Evolutionary conservation across 495 filamentous ascomycete genomes (phyloP).

Genomic region (Hyphodiscus hymeniophilus): DNA sequence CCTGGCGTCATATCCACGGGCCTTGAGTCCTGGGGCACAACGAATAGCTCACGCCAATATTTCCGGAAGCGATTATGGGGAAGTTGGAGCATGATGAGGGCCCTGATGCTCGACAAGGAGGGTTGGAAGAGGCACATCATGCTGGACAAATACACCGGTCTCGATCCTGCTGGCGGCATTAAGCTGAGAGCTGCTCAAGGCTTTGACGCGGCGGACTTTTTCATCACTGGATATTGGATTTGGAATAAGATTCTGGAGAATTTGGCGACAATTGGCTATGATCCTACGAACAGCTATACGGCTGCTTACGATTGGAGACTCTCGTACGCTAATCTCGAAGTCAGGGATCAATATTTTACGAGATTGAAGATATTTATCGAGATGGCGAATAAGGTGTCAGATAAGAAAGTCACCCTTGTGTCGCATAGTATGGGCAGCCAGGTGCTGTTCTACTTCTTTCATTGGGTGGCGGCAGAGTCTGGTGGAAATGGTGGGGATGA

Average conservation of each 20-base stretch:
- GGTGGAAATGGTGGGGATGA: slow-evolving; percentile 73
- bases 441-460: slow-evolving; percentile 92
- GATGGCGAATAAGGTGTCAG: slow-evolving; percentile 55
- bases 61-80: slow-evolving; percentile 94
- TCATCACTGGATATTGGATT: slow-evolving; percentile 88
- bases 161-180: slow-evolving; percentile 78
- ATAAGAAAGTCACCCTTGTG: slow-evolving; percentile 76
- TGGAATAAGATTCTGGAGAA: slow-evolving; percentile 96
- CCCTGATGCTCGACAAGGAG: slow-evolving; percentile 85
- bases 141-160: slow-evolving; percentile 82
- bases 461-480: slow-evolving; percentile 81
- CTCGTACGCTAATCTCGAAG: slow-evolving; percentile 81
- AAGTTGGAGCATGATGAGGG: slow-evolving; percentile 96
- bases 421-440: slow-evolving; percentile 98
- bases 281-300: slow-evolving; percentile 90
- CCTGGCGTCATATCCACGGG: slow-evolving; percentile 97
- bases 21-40: slow-evolving; percentile 92
- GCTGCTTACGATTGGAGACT: slow-evolving; percentile 98
- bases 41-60: slow-evolving; percentile 70
- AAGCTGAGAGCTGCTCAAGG: slow-evolving; percentile 93
- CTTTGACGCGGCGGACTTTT: slow-evolving; percentile 98
- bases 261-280: slow-evolving; percentile 89
- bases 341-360: slow-evolving; percentile 88
- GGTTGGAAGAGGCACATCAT: slow-evolving; percentile 95
- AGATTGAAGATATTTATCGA: slow-evolving; percentile 86